A percentile compares a stretch with the other conserved stretches of the same genome.
Evolutionary conservation across 257 asterid species (phyloP).

Genomic region (Primulina huaijiensis): DNA sequence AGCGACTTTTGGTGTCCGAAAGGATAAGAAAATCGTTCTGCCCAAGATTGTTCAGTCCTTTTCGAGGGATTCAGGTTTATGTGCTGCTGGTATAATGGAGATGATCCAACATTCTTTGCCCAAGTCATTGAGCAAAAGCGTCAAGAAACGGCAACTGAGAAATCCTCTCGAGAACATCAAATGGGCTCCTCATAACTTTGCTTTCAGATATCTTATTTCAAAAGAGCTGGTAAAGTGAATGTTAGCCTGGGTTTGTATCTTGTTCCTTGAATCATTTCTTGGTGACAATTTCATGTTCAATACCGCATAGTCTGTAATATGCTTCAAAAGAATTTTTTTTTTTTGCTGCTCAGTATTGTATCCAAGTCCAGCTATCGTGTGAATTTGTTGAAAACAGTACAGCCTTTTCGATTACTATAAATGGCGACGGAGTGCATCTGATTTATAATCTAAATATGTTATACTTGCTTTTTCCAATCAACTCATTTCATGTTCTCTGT

Average conservation of each 20-base stretch:
- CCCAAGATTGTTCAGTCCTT: constrained; percentile 51
- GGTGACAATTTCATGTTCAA: background rate
- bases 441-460: too few relatives aligned
- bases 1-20: constrained; percentile 49
- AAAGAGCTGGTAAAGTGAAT: constrained; percentile 37
- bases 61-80: constrained; percentile 48
- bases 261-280: background rate
- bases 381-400: background rate
- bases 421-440: background rate
- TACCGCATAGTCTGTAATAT: background rate
- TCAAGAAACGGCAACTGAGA: constrained; percentile 42
- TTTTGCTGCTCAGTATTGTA: background rate
- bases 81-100: constrained; percentile 47
- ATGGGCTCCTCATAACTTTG: constrained; percentile 53
- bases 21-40: constrained; percentile 53
- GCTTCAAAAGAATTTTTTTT: background rate
- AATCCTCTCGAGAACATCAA: constrained; percentile 48
- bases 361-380: background rate
- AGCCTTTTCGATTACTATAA: background rate
- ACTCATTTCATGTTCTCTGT: background rate
- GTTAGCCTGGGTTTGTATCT: background rate
- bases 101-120: constrained; percentile 50
- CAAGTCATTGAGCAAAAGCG: constrained; percentile 41
- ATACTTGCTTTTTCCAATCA: background rate
- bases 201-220: constrained; percentile 52